phyloP scores from a whole-genome alignment of 2,329 filamentous ascomycete species.

The Remersonia thermophila region DNA sequence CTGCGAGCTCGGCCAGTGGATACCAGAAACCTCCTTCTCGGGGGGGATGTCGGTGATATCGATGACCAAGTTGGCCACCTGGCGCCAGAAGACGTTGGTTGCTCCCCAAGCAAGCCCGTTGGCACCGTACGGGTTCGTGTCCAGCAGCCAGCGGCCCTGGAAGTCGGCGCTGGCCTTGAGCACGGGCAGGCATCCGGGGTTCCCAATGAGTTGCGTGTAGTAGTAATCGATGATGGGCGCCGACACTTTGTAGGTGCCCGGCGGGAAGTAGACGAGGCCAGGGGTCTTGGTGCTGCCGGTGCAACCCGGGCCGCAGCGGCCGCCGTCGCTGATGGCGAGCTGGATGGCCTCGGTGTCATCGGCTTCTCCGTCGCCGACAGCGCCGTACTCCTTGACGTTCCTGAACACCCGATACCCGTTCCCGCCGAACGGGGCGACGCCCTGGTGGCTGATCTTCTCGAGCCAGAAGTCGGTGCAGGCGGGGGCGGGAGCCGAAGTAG shows the following conservation, averaged over 20 bases:
- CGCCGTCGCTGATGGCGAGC: conserved; percentile 16
- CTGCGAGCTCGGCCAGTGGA: conserved; percentile 59
- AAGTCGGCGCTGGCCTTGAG: conserved; percentile 41
- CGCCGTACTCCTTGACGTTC: conserved; percentile 19
- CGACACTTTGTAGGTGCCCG: conserved; percentile 55
- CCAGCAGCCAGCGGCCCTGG: conserved; percentile 30
- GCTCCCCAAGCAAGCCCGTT: conserved; percentile 33
- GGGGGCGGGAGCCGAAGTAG: conserved; percentile 4
- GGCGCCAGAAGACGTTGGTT: conserved; percentile 47
- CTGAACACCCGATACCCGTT: conserved; percentile 18
- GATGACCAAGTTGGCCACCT: conserved; percentile 44
- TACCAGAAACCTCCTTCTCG: conserved; percentile 33
- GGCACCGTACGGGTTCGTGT: conserved; percentile 31
- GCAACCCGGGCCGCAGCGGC: conserved; percentile 17
- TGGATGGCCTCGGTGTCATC: conserved; percentile 20
- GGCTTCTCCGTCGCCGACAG: conserved; percentile 16
- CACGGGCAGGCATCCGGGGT: conserved; percentile 45
- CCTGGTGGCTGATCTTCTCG: conserved; percentile 18
- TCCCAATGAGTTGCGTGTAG: conserved; percentile 65
- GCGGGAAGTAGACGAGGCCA: conserved; percentile 24
- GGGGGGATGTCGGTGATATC: conserved; percentile 40
- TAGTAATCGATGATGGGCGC: conserved; percentile 61
- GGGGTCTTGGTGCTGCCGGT: conserved; percentile 16
- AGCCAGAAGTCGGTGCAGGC: conserved; percentile 18
- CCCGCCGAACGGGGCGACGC: conserved; percentile 16